These are phyloP conservation scores for Cryptosporidium sp. DNA, from an alignment of 169 alveolate genomes.

Conservation along the genomic window DNA sequence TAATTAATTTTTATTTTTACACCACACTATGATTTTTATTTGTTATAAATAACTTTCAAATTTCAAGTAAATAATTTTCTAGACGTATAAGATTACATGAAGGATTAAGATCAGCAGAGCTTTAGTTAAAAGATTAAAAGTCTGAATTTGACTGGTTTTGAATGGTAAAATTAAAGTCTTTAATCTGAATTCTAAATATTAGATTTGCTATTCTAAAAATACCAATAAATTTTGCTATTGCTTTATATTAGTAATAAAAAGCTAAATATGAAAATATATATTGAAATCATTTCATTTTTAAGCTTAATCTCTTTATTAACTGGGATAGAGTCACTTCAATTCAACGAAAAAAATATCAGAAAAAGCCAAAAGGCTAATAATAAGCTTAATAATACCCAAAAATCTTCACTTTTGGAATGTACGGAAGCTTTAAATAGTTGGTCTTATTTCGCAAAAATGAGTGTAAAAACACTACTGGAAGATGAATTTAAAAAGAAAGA, in stretches of 20 bases:
- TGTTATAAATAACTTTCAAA: background rate
- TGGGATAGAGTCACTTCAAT: background rate
- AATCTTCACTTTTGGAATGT: slow-evolving; percentile 30
- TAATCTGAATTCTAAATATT: background rate
- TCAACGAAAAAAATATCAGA: background rate
- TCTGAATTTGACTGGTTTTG: background rate
- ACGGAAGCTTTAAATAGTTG: slow-evolving; percentile 41
- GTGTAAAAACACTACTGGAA: slow-evolving; percentile 1
- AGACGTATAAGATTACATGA: too few species aligned
- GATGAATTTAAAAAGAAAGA: background rate
- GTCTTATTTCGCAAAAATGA: slow-evolving; percentile 22
- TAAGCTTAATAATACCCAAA: background rate
- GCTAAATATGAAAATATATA: background rate
- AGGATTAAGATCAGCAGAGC: too few species aligned
- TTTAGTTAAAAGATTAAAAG: background rate
- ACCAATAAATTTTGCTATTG: background rate
- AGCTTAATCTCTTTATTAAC: background rate
- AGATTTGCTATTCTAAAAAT: background rate
- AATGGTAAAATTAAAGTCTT: background rate
- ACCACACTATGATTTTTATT: background rate
- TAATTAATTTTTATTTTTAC: too few species aligned
- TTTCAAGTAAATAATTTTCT: background rate
- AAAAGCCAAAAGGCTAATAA: background rate
- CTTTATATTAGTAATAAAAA: background rate
- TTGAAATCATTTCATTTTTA: background rate